These are phyloP conservation scores for Paratrypanosoma confusum DNA, from an alignment of 208 protist genomes.

Conservation along the genomic window DNA sequence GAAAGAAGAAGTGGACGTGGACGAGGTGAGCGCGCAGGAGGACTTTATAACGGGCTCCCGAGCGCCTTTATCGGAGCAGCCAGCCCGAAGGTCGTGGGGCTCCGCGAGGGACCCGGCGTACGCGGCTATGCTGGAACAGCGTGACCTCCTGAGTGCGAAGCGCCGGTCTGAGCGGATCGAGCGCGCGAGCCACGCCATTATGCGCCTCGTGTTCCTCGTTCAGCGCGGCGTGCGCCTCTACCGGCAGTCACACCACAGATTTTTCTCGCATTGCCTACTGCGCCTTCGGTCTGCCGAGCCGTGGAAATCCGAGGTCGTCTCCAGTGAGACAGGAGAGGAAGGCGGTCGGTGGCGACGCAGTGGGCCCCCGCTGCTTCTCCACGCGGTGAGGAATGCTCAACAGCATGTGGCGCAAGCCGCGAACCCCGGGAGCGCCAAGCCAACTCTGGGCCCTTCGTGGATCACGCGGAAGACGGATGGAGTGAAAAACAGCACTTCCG, in stretches of 20 bases:
- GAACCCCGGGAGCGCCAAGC: slow-evolving; percentile 3
- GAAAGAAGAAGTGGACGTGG: neutral
- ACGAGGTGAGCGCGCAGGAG: neutral
- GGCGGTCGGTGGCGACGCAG: neutral
- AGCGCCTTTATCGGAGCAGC: slow-evolving; percentile 41
- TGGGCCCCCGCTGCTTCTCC: slow-evolving; percentile 21
- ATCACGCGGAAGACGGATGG: slow-evolving; percentile 18
- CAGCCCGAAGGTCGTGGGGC: slow-evolving; percentile 24
- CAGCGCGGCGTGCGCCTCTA: slow-evolving; percentile 43
- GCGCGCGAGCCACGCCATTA: slow-evolving; percentile 29
- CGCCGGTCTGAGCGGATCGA: slow-evolving; percentile 68
- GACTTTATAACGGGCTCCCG: slow-evolving; percentile 30
- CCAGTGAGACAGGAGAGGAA: no score
- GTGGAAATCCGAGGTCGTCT: no score
- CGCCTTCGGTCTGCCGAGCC: slow-evolving; percentile 11
- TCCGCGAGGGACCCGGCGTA: slow-evolving; percentile 36
- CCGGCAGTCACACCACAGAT: slow-evolving; percentile 42
- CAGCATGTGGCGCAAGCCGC: slow-evolving; percentile 4
- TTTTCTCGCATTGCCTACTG: slow-evolving; percentile 34
- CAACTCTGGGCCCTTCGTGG: slow-evolving; percentile 17
- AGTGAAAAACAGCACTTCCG: slow-evolving; percentile 18
- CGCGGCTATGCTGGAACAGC: slow-evolving; percentile 59
- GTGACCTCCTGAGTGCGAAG: slow-evolving; percentile 56
- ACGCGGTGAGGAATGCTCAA: slow-evolving; percentile 11
- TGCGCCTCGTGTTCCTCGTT: slow-evolving; percentile 28